These are phyloP conservation scores for Russula ochroleuca DNA, from an alignment of 768 basidiomycete species.

Conservation along the genomic window DNA sequence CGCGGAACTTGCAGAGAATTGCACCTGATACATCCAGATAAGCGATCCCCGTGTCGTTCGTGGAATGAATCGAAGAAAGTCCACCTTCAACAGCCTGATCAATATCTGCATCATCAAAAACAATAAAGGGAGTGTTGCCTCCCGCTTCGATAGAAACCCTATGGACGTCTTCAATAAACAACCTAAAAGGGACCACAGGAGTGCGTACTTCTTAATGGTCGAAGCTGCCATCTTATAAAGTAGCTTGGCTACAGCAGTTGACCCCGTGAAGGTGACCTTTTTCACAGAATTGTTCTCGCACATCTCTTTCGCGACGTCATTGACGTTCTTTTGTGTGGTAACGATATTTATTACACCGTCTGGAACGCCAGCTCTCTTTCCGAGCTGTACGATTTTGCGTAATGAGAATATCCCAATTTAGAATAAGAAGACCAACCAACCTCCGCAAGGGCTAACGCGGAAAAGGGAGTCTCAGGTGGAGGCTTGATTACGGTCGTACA, in stretches of 20 bases:
- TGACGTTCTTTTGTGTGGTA: conserved; percentile 78
- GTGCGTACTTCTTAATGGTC: conserved; percentile 74
- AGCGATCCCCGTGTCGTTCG: conserved; percentile 11
- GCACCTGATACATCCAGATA: conserved; percentile 44
- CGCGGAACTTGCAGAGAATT: conserved; percentile 74
- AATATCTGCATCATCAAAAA: conserved; percentile 94
- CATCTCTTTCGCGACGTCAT: conserved; percentile 89
- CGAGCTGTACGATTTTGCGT: conserved; percentile 49
- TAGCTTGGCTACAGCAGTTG: conserved; percentile 73
- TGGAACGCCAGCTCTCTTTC: conserved; percentile 85
- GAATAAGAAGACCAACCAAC: conserved; percentile 37
- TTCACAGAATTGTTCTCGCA: conserved; percentile 82
- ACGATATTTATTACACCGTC: conserved; percentile 94
- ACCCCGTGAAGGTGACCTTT: conserved; percentile 92
- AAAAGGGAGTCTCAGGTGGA: conserved; percentile 92
- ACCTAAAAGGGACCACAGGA: not conserved
- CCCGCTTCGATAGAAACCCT: conserved; percentile 80
- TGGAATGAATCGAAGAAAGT: conserved; percentile 22
- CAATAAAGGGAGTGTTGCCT: conserved; percentile 94
- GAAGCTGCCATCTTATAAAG: conserved; percentile 68
- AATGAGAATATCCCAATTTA: not conserved
- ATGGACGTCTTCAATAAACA: conserved; percentile 19
- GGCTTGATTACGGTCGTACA: conserved; percentile 96
- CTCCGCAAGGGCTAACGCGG: conserved; percentile 86
- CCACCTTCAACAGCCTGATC: conserved; percentile 84